Evolutionary conservation across 1,284 basidiomycete species (phyloP).

Genomic region (Ceratobasidium sp.): DNA sequence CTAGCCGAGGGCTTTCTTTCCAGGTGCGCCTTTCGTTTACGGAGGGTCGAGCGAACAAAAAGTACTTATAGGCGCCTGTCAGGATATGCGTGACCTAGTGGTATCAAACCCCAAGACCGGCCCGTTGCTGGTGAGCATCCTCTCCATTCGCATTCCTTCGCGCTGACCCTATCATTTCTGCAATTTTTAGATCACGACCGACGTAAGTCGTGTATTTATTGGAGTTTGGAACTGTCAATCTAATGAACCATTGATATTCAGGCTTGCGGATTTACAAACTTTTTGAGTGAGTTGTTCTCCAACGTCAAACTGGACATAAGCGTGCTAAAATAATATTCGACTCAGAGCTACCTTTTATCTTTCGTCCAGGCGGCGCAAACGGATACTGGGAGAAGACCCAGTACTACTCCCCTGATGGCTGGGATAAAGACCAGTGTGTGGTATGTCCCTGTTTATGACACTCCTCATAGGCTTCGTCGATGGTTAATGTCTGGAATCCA

Average conservation of each 20-base stretch:
- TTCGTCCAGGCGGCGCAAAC: background rate
- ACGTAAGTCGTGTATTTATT: slow-evolving; percentile 6
- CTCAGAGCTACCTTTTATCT: slow-evolving; percentile 1
- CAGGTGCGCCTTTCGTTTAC: background rate
- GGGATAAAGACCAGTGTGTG: background rate
- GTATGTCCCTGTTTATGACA: background rate
- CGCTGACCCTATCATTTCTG: background rate
- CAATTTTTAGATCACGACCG: background rate
- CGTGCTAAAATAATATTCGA: background rate
- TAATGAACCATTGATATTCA: background rate
- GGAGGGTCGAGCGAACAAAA: background rate
- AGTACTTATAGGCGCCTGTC: background rate
- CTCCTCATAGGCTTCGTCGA: background rate
- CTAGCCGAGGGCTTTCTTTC: slow-evolving; percentile 2
- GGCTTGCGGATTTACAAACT: background rate
- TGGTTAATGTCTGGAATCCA: background rate
- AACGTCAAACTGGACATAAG: background rate
- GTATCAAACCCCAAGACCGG: background rate
- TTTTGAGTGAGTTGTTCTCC: background rate
- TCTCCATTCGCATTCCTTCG: too few species aligned
- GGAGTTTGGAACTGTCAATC: background rate
- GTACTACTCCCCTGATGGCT: background rate
- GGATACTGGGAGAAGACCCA: background rate
- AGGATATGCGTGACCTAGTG: background rate
- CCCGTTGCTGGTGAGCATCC: background rate